Base-by-base conservation (phyloP, 2,329 filamentous ascomycete genomes). In the Trichoderma aggressivum region DNA sequence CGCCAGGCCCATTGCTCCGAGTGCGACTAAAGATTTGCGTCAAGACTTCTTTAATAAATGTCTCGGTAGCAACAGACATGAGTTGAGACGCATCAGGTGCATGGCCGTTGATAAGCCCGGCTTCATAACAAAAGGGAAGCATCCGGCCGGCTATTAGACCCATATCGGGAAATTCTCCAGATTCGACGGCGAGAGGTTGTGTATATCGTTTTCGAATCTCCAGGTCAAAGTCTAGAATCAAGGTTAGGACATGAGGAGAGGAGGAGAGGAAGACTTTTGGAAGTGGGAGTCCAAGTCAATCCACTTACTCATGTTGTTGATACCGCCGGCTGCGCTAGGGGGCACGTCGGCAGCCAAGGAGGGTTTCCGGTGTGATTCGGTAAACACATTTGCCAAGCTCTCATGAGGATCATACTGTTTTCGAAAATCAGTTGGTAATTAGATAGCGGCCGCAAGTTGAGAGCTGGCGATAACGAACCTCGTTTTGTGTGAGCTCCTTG, bases 291-390 rank as follows among this genome's bases (percentile, higher is more conserved):
- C 21, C n/a, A 43, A 30, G 59, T 7, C 10, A 28, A 18, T 36
- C 28, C 36, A 82, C 90, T 79, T 85, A 94, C 91, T 97, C 85
- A 95, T 91, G 75, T 89, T 94, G 75, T 93, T 94, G 59, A 95
- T 86, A 24, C 91, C 91, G 32, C 89, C 91, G n/a, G 72, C 76
- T 28, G 91, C 91, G 77, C 89, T 90, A 32, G 90, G 86, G 30
- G 91, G 90, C 10, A 89, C 87, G 70, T 93, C 88, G 34, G 90
- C 86, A 14, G 82, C 79, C 64, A 83, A 82, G 5, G 82, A 78
- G 12, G 82, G 77, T 71, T 83, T 81, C 56, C 84, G 83, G 71
- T 85, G 83, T 26, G 84, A 81, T 24, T 89, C 87, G 14, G 81
- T 77, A 74, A 89, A 88, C 58, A 86, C 79, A 72, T 82, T 85